These are phyloP conservation scores for Skeletonema potamos DNA, from an alignment of 108 stramenopile genomes.

Conservation along the genomic window DNA sequence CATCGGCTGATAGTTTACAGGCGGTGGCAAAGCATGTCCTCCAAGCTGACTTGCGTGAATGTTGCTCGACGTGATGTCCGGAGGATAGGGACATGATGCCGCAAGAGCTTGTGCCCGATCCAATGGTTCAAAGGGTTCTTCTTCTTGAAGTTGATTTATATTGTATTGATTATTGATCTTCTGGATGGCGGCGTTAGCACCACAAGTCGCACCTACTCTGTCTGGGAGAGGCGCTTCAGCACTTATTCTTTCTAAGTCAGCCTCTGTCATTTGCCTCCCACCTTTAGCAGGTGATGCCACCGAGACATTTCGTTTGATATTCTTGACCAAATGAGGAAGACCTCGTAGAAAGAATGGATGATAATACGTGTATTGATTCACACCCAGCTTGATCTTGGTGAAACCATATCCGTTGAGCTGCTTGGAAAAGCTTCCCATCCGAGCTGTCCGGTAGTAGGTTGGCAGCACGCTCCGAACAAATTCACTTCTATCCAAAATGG, in stretches of 20 bases:
- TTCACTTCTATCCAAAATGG: constrained; percentile 1
- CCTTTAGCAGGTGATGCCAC: background rate
- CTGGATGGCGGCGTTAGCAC: background rate
- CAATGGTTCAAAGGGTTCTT: background rate
- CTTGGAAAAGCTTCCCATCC: constrained; percentile 42
- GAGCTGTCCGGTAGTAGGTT: constrained; percentile 10
- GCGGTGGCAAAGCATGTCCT: background rate
- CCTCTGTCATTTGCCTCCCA: background rate
- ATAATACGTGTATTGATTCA: background rate
- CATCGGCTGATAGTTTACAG: background rate
- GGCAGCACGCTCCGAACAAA: constrained; percentile 12
- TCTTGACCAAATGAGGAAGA: background rate
- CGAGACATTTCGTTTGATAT: background rate
- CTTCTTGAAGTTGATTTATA: background rate
- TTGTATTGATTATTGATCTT: background rate
- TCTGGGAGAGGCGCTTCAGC: background rate
- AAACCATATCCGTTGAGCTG: constrained; percentile 59
- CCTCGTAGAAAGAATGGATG: background rate
- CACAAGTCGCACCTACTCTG: background rate
- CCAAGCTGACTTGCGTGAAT: background rate
- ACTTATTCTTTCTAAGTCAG: background rate
- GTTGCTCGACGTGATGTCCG: background rate
- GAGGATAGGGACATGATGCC: background rate
- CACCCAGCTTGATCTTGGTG: background rate
- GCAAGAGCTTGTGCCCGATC: background rate